Evolutionary conservation across 2,329 filamentous ascomycete species (phyloP).

Genomic region (Chaetomiaceae sp.): DNA sequence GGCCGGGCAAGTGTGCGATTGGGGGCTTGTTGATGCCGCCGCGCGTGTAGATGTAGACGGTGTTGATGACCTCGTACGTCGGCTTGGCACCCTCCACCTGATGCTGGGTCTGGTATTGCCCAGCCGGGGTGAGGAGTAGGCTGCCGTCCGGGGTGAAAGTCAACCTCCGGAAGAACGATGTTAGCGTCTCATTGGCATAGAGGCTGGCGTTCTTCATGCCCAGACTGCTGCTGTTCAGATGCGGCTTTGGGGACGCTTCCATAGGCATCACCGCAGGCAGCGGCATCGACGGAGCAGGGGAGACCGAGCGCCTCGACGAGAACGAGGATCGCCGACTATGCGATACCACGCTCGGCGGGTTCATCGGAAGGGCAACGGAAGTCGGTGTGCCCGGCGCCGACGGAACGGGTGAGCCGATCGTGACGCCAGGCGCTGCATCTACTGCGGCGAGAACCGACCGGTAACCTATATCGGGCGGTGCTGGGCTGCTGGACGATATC

Average conservation of each 20-base stretch:
- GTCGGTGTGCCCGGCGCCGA: slow-evolving; percentile 93
- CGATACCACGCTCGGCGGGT: slow-evolving; percentile 80
- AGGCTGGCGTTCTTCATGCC: slow-evolving; percentile 79
- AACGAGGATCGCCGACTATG: slow-evolving; percentile 95
- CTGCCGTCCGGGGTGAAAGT: slow-evolving; percentile 95
- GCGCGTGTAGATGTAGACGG: slow-evolving; percentile 95
- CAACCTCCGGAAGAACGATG: slow-evolving; percentile 90
- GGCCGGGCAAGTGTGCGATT: slow-evolving; percentile 87
- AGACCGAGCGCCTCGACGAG: slow-evolving; percentile 78
- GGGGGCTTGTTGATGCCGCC: slow-evolving; percentile 96
- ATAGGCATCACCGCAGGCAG: slow-evolving; percentile 92
- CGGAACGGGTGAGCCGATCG: slow-evolving; percentile 74
- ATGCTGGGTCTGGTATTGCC: slow-evolving; percentile 83
- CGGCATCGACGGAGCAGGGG: slow-evolving; percentile 88
- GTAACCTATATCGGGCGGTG: slow-evolving; percentile 72
- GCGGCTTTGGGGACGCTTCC: slow-evolving; percentile 79
- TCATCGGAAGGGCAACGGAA: slow-evolving; percentile 87
- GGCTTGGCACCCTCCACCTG: slow-evolving; percentile 63
- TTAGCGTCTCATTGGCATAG: slow-evolving; percentile 94
- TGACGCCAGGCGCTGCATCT: slow-evolving; percentile 42
- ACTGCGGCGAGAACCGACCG: slow-evolving; percentile 58
- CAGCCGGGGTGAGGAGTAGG: slow-evolving; percentile 85
- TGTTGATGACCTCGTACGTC: slow-evolving; percentile 85
- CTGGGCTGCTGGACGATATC: slow-evolving; percentile 87
- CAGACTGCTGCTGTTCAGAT: slow-evolving; percentile 47